Evolutionary conservation across 164 flowering plant genomes (phyloP).

Genomic region (Annona squamosa): DNA sequence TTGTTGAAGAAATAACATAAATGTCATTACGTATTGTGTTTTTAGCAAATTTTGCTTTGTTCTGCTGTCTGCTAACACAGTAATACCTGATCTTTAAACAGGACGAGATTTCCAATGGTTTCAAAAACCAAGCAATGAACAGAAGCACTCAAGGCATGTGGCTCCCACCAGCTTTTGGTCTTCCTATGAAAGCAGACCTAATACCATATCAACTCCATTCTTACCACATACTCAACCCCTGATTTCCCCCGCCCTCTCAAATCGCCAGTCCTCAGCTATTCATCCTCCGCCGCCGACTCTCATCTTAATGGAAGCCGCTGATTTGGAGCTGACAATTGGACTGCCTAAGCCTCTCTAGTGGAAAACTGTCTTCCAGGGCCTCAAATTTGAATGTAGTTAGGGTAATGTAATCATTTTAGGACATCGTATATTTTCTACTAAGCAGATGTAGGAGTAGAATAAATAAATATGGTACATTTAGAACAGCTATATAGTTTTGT

Average conservation of each 20-base stretch:
- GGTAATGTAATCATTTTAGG: constrained; percentile 10
- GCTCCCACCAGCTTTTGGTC: constrained; percentile 4
- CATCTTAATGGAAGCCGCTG: constrained; percentile 6
- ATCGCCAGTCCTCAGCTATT: not conserved
- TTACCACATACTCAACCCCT: not conserved
- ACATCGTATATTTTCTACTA: not conserved
- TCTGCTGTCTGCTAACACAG: too few species aligned
- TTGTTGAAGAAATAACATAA: too few species aligned
- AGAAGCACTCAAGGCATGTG: not conserved
- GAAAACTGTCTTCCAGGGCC: constrained; percentile 4
- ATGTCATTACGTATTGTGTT: too few species aligned
- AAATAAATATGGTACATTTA: not conserved
- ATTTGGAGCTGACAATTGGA: constrained; percentile 16
- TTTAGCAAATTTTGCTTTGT: too few species aligned
- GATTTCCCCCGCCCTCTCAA: constrained; percentile 7
- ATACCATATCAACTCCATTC: not conserved
- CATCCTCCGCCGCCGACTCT: constrained; percentile 1
- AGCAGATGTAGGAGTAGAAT: not conserved
- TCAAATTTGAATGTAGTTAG: constrained; percentile 3
- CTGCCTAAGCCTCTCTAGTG: constrained; percentile 8
- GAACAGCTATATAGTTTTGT: not conserved
- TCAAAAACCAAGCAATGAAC: not conserved
- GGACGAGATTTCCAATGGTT: not conserved
- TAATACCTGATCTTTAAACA: not conserved
- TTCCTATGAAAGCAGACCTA: not conserved